Base-by-base conservation (phyloP, 2,329 filamentous ascomycete species). In the Fusarium caatingaense region DNA sequence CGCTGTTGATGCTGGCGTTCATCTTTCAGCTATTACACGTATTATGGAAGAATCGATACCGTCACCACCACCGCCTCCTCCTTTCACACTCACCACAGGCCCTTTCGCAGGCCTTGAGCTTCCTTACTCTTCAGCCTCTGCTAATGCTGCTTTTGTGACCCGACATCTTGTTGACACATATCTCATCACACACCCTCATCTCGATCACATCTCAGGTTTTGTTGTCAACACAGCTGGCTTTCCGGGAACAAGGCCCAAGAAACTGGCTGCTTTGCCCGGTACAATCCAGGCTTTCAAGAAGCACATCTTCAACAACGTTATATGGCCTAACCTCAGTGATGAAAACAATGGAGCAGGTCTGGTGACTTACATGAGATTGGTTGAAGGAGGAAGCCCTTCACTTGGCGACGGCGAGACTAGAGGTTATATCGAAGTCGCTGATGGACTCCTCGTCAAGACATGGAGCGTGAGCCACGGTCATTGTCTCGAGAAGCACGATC, bases 241-340 rank as follows among this genome's bases (percentile, higher is more conserved):
- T 21, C 91, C 93, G 30, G 92, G 92, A 30, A 88, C 91, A 4
- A 89, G 91, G 28, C 93, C 94, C 0, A 99, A 98, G 80, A 89
- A 92, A 25, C 84, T 99, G 16, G 94, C 95, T 2, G 95, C 92
- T 1, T 83, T 98, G 6, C 93, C 94, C 0, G 91, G 89, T 28
- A 97, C 95, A n/a, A 94, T 99, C 54, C 87, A 93, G 47, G 94
- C 95, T 0, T 91, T 99, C 80, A 98, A 97, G 78, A 89, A 86
- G 1, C 94, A 99, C 80, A 93, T 99, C 64, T 99, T 99, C 84
- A 99, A 99, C 80, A 97, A 98, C 76, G 84, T 97, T 61, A 97
- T 98, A 56, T 99, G 96, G 96, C 96, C 96, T 0, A 99, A 99
- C 73, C 83, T 99, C 41, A 97, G 93, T 0, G 95, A 99, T 76